A percentile compares a stretch with the other conserved stretches of the same genome.
Conservation (phyloP, 2,329 filamentous ascomycete genomes). For the Fusarium temperatum region DNA sequence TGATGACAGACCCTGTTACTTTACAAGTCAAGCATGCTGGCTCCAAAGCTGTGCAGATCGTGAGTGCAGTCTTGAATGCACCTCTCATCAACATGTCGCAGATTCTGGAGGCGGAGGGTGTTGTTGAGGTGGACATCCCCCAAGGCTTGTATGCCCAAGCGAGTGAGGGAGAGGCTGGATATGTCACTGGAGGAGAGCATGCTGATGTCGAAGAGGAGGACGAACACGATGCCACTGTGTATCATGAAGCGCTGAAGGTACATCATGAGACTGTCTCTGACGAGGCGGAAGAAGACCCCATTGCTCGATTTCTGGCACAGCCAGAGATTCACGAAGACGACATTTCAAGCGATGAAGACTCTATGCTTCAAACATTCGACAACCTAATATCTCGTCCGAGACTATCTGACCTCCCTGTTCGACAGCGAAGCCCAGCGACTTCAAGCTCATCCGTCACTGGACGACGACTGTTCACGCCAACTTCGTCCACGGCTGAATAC, state of each 20-base stretch:
- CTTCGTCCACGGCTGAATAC: neutral
- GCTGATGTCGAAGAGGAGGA: neutral
- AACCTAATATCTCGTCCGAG: neutral
- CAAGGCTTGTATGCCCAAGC: neutral
- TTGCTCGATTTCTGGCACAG: neutral
- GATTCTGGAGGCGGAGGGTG: slow-evolving; percentile 33
- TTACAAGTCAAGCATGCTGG: neutral
- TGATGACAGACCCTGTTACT: slow-evolving; percentile 45
- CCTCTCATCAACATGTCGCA: slow-evolving; percentile 23
- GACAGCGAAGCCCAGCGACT: slow-evolving; percentile 18
- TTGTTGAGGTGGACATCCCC: slow-evolving; percentile 25
- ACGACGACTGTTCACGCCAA: slow-evolving; percentile 6
- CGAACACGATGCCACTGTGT: neutral
- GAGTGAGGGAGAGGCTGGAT: neutral
- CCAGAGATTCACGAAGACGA: slow-evolving; percentile 12
- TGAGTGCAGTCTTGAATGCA: slow-evolving; percentile 25
- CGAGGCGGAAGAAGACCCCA: neutral
- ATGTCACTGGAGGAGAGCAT: neutral
- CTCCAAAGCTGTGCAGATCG: slow-evolving; percentile 11
- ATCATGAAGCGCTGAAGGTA: neutral
- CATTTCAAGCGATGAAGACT: neutral
- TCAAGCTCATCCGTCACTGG: slow-evolving; percentile 19
- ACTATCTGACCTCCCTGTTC: slow-evolving; percentile 8
- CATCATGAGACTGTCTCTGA: neutral
- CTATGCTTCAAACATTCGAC: neutral